Base-by-base conservation (phyloP, 169 alveolate species). In the Plasmodium relictum region DNA sequence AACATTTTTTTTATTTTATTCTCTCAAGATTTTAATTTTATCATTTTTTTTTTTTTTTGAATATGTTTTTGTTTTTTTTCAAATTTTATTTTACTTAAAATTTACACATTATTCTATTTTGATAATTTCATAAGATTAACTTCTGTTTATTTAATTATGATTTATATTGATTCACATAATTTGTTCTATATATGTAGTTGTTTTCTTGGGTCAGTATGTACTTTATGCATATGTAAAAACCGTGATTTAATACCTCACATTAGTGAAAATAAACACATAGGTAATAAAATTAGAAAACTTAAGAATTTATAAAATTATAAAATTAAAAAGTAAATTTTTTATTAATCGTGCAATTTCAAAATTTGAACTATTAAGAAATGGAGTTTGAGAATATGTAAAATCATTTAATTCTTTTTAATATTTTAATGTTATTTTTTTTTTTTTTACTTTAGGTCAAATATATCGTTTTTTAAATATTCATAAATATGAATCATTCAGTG, bases 161-260 rank as follows among this genome's bases (percentile, higher is more conserved):
- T 76, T 76, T 76, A 62, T 16, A 31, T 76, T 7, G 74, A 76
- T 39, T 26, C 88, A 4, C 76, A 76, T 56, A 76, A 76, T 48
- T 26, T 76, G 44, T 20, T 76, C 22, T 76, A 76, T 56, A 68
- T 22, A 16, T 58, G 88, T 9, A 69, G 88, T 26, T 76, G 88
- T 66, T 45, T 76, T 20, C 58, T 76, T 63, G 88, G 76, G 52
- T 76, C 88, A 26, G 73, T 76, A 52, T 76, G 88, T 76, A 61
- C 88, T 41, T 61, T 76, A 39, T 76, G 88, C 39, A 68, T 56
- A 41, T 76, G 88, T 31, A 61, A 74, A 76, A 76, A 76, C 18
- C 58, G 68, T 26, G 88, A 76, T n/a, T 62, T 76, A 54, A 62
- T 76, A 62, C 88, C 88, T 14, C 88, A 76, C 44, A 76, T 76